Conservation (phyloP, 192 early-diverging fungal genomes). For the Linnemannia exigua region DNA sequence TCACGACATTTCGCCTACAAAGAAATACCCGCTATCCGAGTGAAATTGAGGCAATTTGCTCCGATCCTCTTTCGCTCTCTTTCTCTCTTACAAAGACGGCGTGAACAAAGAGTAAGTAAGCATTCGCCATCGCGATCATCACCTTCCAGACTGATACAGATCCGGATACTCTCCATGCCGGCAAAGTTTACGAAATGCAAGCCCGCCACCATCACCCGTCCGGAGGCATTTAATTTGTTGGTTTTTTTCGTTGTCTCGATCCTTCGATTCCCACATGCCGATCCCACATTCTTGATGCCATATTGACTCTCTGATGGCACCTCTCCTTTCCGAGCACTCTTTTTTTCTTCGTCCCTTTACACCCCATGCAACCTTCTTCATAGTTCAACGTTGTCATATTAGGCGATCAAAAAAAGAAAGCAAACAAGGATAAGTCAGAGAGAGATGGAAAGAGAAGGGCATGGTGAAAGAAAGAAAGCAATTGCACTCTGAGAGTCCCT, state of each 20-base stretch:
- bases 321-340: neutral
- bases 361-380: neutral
- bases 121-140: neutral
- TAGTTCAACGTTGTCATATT: neutral
- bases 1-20: constrained; percentile 10
- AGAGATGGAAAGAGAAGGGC: too few relatives aligned
- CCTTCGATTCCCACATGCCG: neutral
- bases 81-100: neutral
- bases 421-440: too few relatives aligned
- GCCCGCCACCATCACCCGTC: neutral
- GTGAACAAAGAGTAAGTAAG: neutral
- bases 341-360: neutral
- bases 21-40: constrained; percentile 8
- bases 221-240: neutral
- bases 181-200: neutral
- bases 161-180: neutral
- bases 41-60: neutral
- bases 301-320: neutral
- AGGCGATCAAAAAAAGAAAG: neutral
- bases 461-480: too few relatives aligned
- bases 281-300: neutral
- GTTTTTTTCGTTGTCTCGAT: neutral
- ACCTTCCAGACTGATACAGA: neutral
- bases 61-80: neutral
- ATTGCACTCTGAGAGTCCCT: too few relatives aligned